Base-by-base conservation (phyloP, 176 grass and related monocot genomes). In the Cenchrus purpureus region DNA sequence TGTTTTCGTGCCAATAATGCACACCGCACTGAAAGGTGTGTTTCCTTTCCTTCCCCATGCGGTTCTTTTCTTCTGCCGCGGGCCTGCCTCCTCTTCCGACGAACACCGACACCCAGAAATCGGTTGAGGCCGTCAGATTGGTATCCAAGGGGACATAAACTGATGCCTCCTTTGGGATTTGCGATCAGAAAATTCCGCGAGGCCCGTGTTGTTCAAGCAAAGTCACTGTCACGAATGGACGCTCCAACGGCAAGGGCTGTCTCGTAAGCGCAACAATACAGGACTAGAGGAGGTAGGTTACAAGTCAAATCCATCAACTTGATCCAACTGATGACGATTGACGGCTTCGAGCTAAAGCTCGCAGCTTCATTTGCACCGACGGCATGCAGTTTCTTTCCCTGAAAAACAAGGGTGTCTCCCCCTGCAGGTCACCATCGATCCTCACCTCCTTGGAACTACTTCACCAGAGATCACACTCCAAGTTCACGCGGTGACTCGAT, bases 151-250 rank as follows among this genome's bases (percentile, higher is more conserved):
- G 25, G 29, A 32, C 62, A 8, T 3, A 57, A n/a, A 40, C 16
- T 7, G 32, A 19, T 14, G 74, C 0, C 9, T 19, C 37, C 17
- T 12, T 12, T 11, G 31, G 53, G 13, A 12, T 19, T 12, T 51
- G 53, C 10, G 73, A 22, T 12, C 12, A 58, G 53, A 57, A 4
- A 75, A 60, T 43, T 43, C 74, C 11, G 5, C 7, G 32, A 77
- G 74, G 34, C 32, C 37, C 34, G 53, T 77, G 11, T 3, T n/a
- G 6, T 8, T 60, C 6, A 61, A 59, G 55, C 55, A 15, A 45
- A 7, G 74, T 63, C 76, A 0, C n/a, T 25, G 4, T 62, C 76
- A 78, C 43, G 58, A 78, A 49, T 64, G 55, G 55, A 78, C 63
- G 58, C 76, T 29, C 76, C 37, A 78, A 78, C 57, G 58, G 42